Conservation (phyloP, 306 rosid species). For the Castanopsis chinensis region DNA sequence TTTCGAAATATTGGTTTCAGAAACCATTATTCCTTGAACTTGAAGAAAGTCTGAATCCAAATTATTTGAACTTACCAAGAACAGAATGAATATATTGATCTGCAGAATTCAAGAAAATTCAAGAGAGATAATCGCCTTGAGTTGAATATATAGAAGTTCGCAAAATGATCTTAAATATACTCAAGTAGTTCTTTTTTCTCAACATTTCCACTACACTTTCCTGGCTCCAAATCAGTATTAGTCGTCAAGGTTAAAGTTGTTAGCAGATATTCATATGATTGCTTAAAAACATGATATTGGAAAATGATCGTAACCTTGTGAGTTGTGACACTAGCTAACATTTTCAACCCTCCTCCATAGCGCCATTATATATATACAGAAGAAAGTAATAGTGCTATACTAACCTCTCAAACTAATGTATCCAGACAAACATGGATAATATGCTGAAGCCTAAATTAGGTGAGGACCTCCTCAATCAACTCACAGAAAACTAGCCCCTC, state of each 20-base stretch:
- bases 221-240: neutral
- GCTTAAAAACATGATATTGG: neutral
- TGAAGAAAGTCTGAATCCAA: neutral
- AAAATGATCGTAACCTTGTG: conserved; percentile 3
- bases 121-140: neutral
- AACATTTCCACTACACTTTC: neutral
- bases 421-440: neutral
- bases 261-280: neutral
- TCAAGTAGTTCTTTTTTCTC: neutral
- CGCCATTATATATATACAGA: neutral
- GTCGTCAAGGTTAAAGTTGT: neutral
- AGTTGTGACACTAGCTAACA: conserved; percentile 17
- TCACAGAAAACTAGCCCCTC: conserved; percentile 58
- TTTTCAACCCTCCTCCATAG: conserved; percentile 25
- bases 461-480: conserved; percentile 67
- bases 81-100: neutral
- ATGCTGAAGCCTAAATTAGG: conserved; percentile 35
- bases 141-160: neutral
- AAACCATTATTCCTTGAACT: neutral
- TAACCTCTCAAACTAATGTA: conserved; percentile 24
- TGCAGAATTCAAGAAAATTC: neutral
- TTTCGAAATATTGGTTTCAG: neutral
- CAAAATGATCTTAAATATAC: neutral
- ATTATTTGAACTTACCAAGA: neutral
- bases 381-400: conserved; percentile 1